Base-by-base conservation (phyloP, 768 basidiomycete species). In the Leucocoprinus leucothites region DNA sequence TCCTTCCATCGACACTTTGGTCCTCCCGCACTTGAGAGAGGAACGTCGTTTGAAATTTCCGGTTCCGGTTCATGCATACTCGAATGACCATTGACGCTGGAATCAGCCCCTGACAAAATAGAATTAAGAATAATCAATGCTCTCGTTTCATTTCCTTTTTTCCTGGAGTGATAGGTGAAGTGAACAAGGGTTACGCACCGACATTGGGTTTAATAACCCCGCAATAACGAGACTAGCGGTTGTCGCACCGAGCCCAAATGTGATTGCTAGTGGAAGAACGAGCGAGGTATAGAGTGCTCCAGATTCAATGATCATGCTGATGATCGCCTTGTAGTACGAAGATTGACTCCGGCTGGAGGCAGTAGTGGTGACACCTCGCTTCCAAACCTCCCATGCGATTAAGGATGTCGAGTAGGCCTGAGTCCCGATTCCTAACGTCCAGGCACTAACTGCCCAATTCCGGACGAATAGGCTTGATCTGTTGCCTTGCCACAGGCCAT, bases 251-350 rank as follows among this genome's bases (percentile, higher is more conserved):
- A 49, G 9, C 6, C 19, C 35, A 40, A 38, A 49, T 14, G 36
- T 22, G 3, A 49, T 24, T 11, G 48, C 36, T 13, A 49, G 22
- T 14, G 48, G 48, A 6, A 49, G 48, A 4, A 49, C 48, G 13
- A 49, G 18, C 13, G 48, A 31, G 5, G 48, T 49, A 49, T 49
- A 49, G 13, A 49, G 13, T 38, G 48, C 48, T 9, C 48, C 48
- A 5, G 48, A 49, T 24, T 49, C 48, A 6, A 49, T n/a, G 13
- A 49, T 40, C 48, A 49, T 49, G 7, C 18, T 1, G 6, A 49
- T 49, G 48, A 49, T 36, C 22, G 48, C 36, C 14, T 40, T 36
- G 35, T 49, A 49, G 36, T 49, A 49, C 2, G 19, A 38, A 9
- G 48, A 14, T 18, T 9, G 3, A 38, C 48, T 40, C 4, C 48